Evolutionary conservation across 2,329 filamentous ascomycete species (phyloP).

Genomic region (Pseudogymnoascus sp.): DNA sequence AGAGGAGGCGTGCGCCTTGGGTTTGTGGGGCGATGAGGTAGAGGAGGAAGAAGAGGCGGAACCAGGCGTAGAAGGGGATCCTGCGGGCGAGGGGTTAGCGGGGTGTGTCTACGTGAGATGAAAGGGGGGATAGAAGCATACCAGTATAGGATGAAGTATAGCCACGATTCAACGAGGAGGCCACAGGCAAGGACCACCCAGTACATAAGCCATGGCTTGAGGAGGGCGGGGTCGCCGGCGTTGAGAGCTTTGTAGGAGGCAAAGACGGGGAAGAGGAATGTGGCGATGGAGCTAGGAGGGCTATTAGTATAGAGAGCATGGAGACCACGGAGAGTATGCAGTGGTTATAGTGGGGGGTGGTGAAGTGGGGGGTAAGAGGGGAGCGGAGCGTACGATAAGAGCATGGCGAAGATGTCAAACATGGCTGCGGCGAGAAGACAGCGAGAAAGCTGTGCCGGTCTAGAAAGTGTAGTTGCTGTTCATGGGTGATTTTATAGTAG

Average conservation of each 20-base stretch:
- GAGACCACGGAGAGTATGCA: slow-evolving; percentile 4
- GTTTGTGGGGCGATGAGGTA: slow-evolving; percentile 97
- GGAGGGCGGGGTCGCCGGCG: slow-evolving; percentile 77
- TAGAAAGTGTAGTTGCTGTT: not conserved
- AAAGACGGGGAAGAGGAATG: slow-evolving; percentile 90
- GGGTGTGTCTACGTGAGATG: not conserved
- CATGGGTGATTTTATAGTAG: slow-evolving; percentile 2
- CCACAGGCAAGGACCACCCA: slow-evolving; percentile 86
- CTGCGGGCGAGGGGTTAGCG: slow-evolving; percentile 32
- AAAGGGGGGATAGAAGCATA: slow-evolving; percentile 30
- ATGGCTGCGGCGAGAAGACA: slow-evolving; percentile 36
- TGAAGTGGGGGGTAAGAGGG: slow-evolving; percentile 17
- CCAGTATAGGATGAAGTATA: slow-evolving; percentile 80
- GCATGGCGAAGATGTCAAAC: slow-evolving; percentile 72
- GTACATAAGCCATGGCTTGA: slow-evolving; percentile 99
- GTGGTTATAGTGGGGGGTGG: slow-evolving; percentile 15
- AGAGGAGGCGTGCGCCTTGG: slow-evolving; percentile 83
- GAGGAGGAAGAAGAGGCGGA: slow-evolving; percentile 77
- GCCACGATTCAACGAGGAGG: slow-evolving; percentile 78
- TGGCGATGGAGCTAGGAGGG: slow-evolving; percentile 63
- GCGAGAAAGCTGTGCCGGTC: slow-evolving; percentile 5
- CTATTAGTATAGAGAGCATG: slow-evolving; percentile 16
- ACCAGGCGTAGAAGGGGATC: slow-evolving; percentile 90
- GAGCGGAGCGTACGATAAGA: slow-evolving; percentile 60
- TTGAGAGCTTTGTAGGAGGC: slow-evolving; percentile 97